Evolutionary conservation across 306 rosid species (phyloP).

Genomic region (Carpinus fangiana): DNA sequence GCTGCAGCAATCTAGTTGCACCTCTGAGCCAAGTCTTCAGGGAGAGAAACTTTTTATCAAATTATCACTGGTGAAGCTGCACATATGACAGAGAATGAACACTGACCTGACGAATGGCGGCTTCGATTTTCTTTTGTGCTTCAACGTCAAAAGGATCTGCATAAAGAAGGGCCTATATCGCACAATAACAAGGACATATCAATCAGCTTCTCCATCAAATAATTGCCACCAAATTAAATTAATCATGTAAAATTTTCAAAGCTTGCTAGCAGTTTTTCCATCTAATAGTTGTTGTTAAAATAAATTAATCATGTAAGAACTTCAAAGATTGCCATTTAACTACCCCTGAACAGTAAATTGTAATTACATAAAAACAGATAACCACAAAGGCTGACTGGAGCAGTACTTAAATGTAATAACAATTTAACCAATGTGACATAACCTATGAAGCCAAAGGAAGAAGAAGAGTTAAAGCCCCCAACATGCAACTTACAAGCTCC

Average conservation of each 20-base stretch:
- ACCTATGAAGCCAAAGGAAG: slow-evolving; percentile 24
- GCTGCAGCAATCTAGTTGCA: not conserved
- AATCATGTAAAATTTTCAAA: not conserved
- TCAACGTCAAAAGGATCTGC: slow-evolving; percentile 98
- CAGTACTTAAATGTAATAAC: not conserved
- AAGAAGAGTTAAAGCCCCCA: not conserved
- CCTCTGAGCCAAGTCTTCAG: not conserved
- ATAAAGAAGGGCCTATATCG: slow-evolving; percentile 75
- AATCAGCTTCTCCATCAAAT: not conserved
- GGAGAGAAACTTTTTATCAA: not conserved
- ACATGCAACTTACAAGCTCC: slow-evolving; percentile 66
- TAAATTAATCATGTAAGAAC: not conserved
- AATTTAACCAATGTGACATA: not conserved
- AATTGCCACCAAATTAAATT: not conserved
- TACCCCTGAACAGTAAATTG: not conserved
- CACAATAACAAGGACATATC: slow-evolving; percentile 14
- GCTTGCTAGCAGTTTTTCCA: not conserved
- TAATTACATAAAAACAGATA: not conserved
- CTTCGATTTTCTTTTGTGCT: slow-evolving; percentile 97
- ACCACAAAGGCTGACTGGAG: slow-evolving; percentile 3
- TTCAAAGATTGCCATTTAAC: not conserved
- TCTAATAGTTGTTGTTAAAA: not conserved
- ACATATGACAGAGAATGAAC: not conserved
- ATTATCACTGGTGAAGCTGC: not conserved
- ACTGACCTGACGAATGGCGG: slow-evolving; percentile 89